Conservation (phyloP, 2,329 filamentous ascomycete species). For the Colletotrichum noveboracense region DNA sequence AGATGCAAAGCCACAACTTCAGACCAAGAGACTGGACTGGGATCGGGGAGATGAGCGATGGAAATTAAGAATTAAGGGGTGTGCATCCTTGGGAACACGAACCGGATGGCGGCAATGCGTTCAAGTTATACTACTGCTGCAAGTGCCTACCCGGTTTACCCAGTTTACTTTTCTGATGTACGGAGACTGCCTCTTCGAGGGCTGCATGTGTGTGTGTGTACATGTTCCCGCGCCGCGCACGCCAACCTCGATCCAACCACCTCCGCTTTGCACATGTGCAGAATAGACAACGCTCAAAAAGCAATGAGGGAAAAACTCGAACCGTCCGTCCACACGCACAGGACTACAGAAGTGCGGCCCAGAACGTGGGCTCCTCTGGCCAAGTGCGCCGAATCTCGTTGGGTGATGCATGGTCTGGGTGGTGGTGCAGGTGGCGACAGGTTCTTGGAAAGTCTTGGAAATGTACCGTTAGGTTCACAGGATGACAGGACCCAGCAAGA, state of each 20-base stretch:
- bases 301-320: neutral
- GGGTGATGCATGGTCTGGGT: neutral
- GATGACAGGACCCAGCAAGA: neutral
- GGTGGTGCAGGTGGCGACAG: conserved; percentile 2
- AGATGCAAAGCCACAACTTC: neutral
- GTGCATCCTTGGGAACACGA: neutral
- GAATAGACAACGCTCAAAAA: neutral
- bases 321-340: neutral
- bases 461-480: neutral
- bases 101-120: neutral
- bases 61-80: conserved; percentile 8
- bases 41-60: neutral
- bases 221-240: neutral
- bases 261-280: neutral
- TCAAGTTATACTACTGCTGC: conserved; percentile 12
- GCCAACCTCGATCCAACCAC: neutral
- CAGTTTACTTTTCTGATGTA: neutral
- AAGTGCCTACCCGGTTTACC: neutral
- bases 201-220: neutral
- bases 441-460: neutral
- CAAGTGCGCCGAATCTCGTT: neutral
- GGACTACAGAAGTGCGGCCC: neutral
- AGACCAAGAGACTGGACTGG: neutral
- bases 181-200: neutral
- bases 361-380: neutral